Evolutionary conservation across 2,329 filamentous ascomycete genomes (phyloP).

Genomic region (Alternaria conjuncta): DNA sequence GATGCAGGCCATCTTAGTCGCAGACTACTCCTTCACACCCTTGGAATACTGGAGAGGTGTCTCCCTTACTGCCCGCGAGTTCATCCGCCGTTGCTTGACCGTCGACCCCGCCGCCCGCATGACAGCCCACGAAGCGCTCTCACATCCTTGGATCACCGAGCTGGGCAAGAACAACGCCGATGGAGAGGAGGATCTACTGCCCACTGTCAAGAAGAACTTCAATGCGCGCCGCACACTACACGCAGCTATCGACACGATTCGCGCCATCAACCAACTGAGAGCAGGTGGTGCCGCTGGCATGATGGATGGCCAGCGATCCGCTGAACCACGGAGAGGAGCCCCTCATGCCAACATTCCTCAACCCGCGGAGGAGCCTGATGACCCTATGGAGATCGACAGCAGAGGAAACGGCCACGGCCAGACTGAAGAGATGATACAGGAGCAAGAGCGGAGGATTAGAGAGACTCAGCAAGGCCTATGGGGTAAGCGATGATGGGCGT

Average conservation of each 20-base stretch:
- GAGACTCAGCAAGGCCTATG: slow-evolving; percentile 66
- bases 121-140: slow-evolving; percentile 81
- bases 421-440: slow-evolving; percentile 66
- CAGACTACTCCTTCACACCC: slow-evolving; percentile 95
- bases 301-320: slow-evolving; percentile 66
- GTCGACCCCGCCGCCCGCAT: slow-evolving; percentile 87
- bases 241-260: slow-evolving; percentile 71
- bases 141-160: slow-evolving; percentile 69
- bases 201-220: slow-evolving; percentile 74
- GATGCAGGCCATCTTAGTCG: slow-evolving; percentile 97
- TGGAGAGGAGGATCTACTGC: slow-evolving; percentile 62
- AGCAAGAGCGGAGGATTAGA: slow-evolving; percentile 65
- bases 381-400: slow-evolving; percentile 59
- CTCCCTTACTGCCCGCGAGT: slow-evolving; percentile 81
- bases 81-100: slow-evolving; percentile 90
- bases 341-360: slow-evolving; percentile 44
- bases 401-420: slow-evolving; percentile 66
- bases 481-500: slow-evolving; percentile 42
- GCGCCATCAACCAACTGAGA: slow-evolving; percentile 71
- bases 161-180: slow-evolving; percentile 55
- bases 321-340: slow-evolving; percentile 57
- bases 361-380: slow-evolving; percentile 40
- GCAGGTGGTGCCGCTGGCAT: slow-evolving; percentile 64
- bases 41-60: slow-evolving; percentile 97
- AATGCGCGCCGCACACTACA: slow-evolving; percentile 70